Conservation (phyloP, 176 grass and related monocot species). For the Raddia distichophylla region DNA sequence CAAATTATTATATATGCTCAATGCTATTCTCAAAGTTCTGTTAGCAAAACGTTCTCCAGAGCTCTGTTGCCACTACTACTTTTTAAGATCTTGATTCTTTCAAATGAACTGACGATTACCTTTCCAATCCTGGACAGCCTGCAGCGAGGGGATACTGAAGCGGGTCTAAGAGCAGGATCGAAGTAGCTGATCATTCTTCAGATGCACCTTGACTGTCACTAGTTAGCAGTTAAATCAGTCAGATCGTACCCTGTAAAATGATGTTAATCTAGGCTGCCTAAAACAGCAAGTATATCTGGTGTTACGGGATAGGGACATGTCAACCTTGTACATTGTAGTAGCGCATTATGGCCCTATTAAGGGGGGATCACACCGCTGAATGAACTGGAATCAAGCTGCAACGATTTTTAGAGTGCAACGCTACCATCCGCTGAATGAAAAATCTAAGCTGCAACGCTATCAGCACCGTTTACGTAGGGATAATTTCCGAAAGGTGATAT, state of each 20-base stretch:
- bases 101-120: neutral
- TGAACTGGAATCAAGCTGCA: too few relatives aligned
- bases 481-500: too few relatives aligned
- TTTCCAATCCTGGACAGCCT: constrained; percentile 24
- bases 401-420: too few relatives aligned
- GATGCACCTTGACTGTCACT: neutral
- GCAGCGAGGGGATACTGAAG: neutral
- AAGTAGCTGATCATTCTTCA: constrained; percentile 26
- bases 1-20: neutral
- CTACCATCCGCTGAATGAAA: too few relatives aligned
- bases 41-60: neutral
- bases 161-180: constrained; percentile 32
- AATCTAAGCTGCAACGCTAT: too few relatives aligned
- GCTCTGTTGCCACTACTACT: neutral
- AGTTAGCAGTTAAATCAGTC: constrained; percentile 4
- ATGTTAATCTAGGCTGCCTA: neutral
- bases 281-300: neutral
- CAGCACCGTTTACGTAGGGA: too few relatives aligned
- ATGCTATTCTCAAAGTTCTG: neutral
- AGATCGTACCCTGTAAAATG: constrained; percentile 9
- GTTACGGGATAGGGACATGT: neutral
- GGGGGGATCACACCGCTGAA: too few relatives aligned
- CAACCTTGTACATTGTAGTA: constrained; percentile 15
- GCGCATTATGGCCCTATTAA: too few relatives aligned
- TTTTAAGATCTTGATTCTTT: neutral